Evolutionary conservation across 805 yeast genomes (phyloP).

Genomic region (Candida alai): DNA sequence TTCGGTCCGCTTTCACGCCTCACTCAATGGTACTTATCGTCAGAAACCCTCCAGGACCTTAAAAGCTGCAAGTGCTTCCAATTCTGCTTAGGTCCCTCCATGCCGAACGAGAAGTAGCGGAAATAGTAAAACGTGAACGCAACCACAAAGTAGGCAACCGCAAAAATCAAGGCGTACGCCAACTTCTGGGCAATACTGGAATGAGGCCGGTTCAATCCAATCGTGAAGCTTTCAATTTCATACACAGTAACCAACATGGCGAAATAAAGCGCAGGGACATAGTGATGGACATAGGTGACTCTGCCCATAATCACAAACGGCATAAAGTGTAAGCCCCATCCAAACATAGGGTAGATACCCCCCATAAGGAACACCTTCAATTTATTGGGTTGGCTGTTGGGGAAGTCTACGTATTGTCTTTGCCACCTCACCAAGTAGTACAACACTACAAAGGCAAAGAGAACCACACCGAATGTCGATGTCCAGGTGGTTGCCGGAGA

Average conservation of each 20-base stretch:
- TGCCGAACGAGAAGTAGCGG: constrained; percentile 39
- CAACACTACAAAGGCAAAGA: constrained; percentile 46
- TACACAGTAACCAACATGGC: constrained; percentile 77
- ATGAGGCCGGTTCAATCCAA: constrained; percentile 18
- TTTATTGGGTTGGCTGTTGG: constrained; percentile 37
- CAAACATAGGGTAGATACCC: constrained; percentile 81
- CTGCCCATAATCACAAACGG: constrained; percentile 94
- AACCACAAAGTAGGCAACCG: constrained; percentile 28
- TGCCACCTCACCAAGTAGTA: constrained; percentile 55
- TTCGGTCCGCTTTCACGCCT: neutral
- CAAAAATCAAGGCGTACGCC: constrained; percentile 21
- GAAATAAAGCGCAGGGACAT: constrained; percentile 91
- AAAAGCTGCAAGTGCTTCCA: constrained; percentile 38
- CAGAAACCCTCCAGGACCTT: constrained; percentile 38
- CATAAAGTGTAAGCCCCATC: constrained; percentile 84
- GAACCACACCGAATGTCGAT: constrained; percentile 56
- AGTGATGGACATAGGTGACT: constrained; percentile 95
- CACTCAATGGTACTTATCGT: constrained; percentile 29
- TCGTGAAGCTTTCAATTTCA: constrained; percentile 47
- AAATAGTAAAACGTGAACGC: constrained; percentile 40
- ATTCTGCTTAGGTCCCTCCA: constrained; percentile 41
- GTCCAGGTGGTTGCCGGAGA: constrained; percentile 72
- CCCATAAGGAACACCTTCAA: constrained; percentile 58
- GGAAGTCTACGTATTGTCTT: constrained; percentile 61
- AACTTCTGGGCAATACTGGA: constrained; percentile 14